Evolutionary conservation across 768 basidiomycete species (phyloP), one percentile per base, ranked within the genome.

Genomic region (Calocera cornea): DNA sequence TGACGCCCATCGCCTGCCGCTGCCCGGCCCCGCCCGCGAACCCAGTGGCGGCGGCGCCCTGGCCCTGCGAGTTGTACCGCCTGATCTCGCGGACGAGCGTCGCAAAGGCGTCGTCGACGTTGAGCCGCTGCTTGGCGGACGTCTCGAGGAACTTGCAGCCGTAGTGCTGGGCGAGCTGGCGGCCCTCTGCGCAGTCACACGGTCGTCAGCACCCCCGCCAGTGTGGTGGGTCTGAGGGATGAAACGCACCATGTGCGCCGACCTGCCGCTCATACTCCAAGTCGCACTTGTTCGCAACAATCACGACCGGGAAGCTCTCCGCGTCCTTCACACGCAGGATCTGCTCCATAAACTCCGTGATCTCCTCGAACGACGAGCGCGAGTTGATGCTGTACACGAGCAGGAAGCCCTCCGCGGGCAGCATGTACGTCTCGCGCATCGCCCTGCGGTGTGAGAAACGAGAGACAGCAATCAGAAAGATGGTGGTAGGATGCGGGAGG

Each of bases 401-500:
- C 47, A 98, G 84, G 82, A 98, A 98, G 12, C 95, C 95, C 78
- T 98, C 95, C 69, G 95, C 95, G 31, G 94, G 93, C 65, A 94
- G 87, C 94, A 97, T 98, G 80, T 98, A 98, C 74, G 97, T 95
- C 75, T 98, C 95, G 60, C 95, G 88, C 95, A 98, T 97, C 27
- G 95, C 95, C 68, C 92, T 95, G 49, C 22, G 17, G 34, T 47
- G 22, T 8, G 38, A 65, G 34, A 64, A 41, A 60, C 47, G 24
- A n/a, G n/a, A n/a, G n/a, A n/a, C n/a, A n/a, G n/a, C n/a, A 50
- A 19, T 38, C 19, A 10, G 60, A 14, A 36, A 31, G 64, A 16
- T 34, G 24, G 40, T 27, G 40, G 40, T 34, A 49, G 67, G 71
- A 38, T 64, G 34, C 68, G 60, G 31, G 34, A 60, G 29, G 54